Evolutionary conservation across 768 basidiomycete species (phyloP).

Genomic region (Cystofilobasidium capitatum): DNA sequence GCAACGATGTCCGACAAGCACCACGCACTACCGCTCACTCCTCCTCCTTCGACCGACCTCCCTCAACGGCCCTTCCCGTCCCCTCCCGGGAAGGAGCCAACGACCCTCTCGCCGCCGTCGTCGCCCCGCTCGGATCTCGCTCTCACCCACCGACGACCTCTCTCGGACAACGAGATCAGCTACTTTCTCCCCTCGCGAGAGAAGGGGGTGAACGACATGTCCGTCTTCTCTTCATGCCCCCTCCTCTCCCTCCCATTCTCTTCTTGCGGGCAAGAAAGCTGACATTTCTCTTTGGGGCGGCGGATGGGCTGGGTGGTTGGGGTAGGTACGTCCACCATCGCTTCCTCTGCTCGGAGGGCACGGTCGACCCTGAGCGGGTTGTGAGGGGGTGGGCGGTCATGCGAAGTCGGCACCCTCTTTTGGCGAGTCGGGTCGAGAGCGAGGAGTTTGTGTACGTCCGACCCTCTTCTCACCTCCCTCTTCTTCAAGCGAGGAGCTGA

Average conservation of each 20-base stretch:
- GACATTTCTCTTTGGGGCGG: neutral
- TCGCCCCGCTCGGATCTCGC: too few relatives aligned
- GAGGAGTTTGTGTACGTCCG: slow-evolving; percentile 2
- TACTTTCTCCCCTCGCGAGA: slow-evolving; percentile 70
- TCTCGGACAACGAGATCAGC: slow-evolving; percentile 58
- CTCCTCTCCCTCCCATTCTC: neutral
- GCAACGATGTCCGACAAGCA: too few relatives aligned
- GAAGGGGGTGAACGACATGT: slow-evolving; percentile 34
- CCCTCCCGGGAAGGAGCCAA: too few relatives aligned
- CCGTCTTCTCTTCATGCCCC: slow-evolving; percentile 47
- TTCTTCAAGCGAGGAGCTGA: neutral
- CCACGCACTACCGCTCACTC: neutral
- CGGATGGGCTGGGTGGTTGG: too few relatives aligned
- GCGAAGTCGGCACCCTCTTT: slow-evolving; percentile 59
- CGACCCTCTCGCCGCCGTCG: neutral
- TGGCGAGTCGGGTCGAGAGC: slow-evolving; percentile 48
- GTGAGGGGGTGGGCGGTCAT: slow-evolving; percentile 58
- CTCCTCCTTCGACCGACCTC: neutral
- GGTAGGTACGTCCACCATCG: slow-evolving; percentile 70
- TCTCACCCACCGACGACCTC: neutral
- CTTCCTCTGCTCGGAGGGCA: slow-evolving; percentile 38
- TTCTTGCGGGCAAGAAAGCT: neutral
- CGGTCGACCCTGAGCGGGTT: neutral
- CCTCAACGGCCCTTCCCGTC: neutral
- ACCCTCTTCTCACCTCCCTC: neutral